Conservation (phyloP, 768 basidiomycete genomes). For the Leccinum broughii region DNA sequence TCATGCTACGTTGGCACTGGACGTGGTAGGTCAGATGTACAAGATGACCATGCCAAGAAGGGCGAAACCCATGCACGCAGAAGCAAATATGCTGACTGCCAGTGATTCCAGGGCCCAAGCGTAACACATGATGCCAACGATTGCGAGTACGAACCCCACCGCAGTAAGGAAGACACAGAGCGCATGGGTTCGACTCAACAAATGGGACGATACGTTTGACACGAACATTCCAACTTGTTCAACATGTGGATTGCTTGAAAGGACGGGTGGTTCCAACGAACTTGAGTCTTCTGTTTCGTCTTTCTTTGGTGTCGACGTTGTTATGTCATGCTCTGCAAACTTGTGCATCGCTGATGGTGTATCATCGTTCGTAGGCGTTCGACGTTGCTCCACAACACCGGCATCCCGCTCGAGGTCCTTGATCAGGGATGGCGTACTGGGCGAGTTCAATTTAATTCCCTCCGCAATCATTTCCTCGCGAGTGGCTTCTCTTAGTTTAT, state of each 20-base stretch:
- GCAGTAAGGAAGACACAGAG: constrained; percentile 49
- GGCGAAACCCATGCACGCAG: constrained; percentile 40
- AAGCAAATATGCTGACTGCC: constrained; percentile 47
- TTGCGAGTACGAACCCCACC: constrained; percentile 51
- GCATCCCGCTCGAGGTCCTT: constrained; percentile 17
- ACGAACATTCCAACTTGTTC: constrained; percentile 52
- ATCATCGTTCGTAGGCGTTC: not conserved
- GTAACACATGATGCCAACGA: constrained; percentile 51
- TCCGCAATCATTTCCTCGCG: constrained; percentile 45
- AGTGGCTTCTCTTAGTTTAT: constrained; percentile 54
- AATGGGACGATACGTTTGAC: constrained; percentile 38
- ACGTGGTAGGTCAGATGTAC: not conserved
- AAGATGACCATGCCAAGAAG: constrained; percentile 24
- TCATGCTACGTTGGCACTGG: not conserved
- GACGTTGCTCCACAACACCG: not conserved
- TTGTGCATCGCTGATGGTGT: not conserved
- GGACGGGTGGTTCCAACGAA: constrained; percentile 32
- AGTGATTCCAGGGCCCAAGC: constrained; percentile 49
- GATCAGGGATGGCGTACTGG: constrained; percentile 7
- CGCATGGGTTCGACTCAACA: constrained; percentile 50
- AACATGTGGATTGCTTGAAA: constrained; percentile 49
- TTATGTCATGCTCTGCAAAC: not conserved
- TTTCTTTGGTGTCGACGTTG: not conserved
- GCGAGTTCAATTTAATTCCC: constrained; percentile 27
- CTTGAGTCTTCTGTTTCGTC: constrained; percentile 2